Evolutionary conservation across 148 eudicot genomes (phyloP).

Genomic region (Chenopodium formosanum): DNA sequence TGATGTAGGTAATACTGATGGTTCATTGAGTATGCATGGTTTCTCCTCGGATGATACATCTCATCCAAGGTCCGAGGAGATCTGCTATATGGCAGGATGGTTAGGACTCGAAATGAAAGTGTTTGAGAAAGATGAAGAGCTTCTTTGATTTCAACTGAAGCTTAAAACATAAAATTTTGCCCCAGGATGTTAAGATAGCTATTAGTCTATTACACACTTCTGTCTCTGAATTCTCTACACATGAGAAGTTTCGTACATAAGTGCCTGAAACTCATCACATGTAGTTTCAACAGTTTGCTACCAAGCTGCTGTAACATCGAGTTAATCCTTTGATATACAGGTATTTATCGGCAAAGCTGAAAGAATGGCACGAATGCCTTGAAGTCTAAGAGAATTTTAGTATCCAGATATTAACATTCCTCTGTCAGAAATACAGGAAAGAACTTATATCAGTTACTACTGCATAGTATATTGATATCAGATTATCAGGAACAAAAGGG

Average conservation of each 20-base stretch:
- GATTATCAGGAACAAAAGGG: no score
- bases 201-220: no score
- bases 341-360: background rate
- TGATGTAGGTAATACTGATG: slow-evolving; percentile 50
- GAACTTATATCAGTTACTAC: background rate
- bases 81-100: slow-evolving; percentile 52
- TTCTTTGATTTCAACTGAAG: slow-evolving; percentile 16
- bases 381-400: background rate
- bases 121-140: slow-evolving; percentile 28
- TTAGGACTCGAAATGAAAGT: slow-evolving; percentile 67
- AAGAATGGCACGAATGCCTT: background rate
- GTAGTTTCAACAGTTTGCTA: background rate
- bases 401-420: background rate
- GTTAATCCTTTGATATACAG: background rate
- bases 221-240: background rate
- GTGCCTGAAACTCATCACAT: background rate
- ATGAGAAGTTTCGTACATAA: background rate
- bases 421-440: background rate
- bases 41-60: slow-evolving; percentile 80
- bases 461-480: background rate
- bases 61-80: slow-evolving; percentile 61
- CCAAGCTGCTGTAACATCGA: background rate
- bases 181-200: background rate
- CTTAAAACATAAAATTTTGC: background rate
- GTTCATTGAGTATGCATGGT: slow-evolving; percentile 51